Percentiles rank a stretch among this genome's conserved stretches.
These are phyloP conservation scores for Penicillium crystallinum DNA, from an alignment of 495 filamentous ascomycete species.

Conservation along the genomic window DNA sequence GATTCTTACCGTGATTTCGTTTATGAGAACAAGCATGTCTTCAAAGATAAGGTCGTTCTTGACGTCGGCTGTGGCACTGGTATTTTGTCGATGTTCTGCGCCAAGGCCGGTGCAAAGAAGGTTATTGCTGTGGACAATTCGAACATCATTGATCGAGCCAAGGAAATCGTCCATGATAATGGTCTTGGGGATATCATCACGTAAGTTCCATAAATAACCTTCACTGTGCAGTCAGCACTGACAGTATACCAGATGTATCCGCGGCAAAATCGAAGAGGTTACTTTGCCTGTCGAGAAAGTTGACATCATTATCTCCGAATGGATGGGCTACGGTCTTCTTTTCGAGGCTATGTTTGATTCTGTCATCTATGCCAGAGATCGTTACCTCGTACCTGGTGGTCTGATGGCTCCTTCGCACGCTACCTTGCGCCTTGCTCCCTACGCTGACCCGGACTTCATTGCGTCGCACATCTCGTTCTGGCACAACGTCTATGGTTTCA, in stretches of 20 bases:
- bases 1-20: slow-evolving; percentile 67
- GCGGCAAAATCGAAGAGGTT: slow-evolving; percentile 91
- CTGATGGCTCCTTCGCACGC: slow-evolving; percentile 90
- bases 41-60: slow-evolving; percentile 84
- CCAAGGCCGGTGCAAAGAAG: slow-evolving; percentile 79
- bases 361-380: slow-evolving; percentile 82
- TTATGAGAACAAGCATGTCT: slow-evolving; percentile 80
- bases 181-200: slow-evolving; percentile 75
- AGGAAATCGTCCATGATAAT: slow-evolving; percentile 79
- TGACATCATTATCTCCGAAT: slow-evolving; percentile 94
- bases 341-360: slow-evolving; percentile 96
- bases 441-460: slow-evolving; percentile 79
- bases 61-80: slow-evolving; percentile 92
- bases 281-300: slow-evolving; percentile 73
- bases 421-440: slow-evolving; percentile 78
- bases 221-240: background rate
- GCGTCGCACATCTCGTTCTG: slow-evolving; percentile 61
- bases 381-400: slow-evolving; percentile 69
- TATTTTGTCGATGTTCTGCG: slow-evolving; percentile 93
- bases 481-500: slow-evolving; percentile 58
- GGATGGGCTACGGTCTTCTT: slow-evolving; percentile 94
- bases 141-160: slow-evolving; percentile 82
- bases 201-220: slow-evolving; percentile 25
- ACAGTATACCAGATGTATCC: slow-evolving; percentile 48
- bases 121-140: slow-evolving; percentile 94